A percentile compares a stretch with the other conserved stretches of the same genome.
These are phyloP conservation scores for Solanum hybrid DNA, from an alignment of 305 asterid genomes.

Conservation along the genomic window DNA sequence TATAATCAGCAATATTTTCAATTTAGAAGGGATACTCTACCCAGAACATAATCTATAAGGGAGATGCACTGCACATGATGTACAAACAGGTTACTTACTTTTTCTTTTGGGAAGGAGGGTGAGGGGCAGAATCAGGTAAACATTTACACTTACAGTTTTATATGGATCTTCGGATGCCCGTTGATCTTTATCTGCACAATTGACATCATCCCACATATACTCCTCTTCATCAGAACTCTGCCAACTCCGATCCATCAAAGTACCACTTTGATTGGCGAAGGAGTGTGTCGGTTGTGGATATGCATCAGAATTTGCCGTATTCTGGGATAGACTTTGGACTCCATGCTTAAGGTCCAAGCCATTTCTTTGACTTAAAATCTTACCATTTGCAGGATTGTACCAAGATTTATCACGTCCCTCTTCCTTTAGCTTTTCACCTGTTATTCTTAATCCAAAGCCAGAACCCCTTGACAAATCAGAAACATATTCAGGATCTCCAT, in stretches of 20 bases:
- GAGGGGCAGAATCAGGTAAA: neutral
- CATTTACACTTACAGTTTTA: constrained; percentile 42
- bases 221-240: constrained; percentile 93
- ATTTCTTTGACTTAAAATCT: constrained; percentile 42
- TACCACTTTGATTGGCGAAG: constrained; percentile 21
- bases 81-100: neutral
- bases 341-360: constrained; percentile 50
- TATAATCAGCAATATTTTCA: neutral
- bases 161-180: constrained; percentile 49
- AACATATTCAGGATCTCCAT: constrained; percentile 50
- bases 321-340: constrained; percentile 32
- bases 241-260: constrained; percentile 60
- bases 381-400: constrained; percentile 42
- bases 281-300: constrained; percentile 29
- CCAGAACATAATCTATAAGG: neutral
- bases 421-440: constrained; percentile 38
- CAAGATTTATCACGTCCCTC: constrained; percentile 48
- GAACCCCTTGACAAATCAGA: constrained; percentile 36
- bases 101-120: neutral
- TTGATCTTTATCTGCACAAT: constrained; percentile 42
- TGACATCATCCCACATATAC: constrained; percentile 71
- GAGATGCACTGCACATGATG: neutral
- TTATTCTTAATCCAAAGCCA: constrained; percentile 36
- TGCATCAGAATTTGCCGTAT: constrained; percentile 27
- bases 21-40: neutral